Evolutionary conservation across 768 basidiomycete genomes (phyloP), one percentile per base, ranked within the genome.

Genomic region (Lentinus brumalis): DNA sequence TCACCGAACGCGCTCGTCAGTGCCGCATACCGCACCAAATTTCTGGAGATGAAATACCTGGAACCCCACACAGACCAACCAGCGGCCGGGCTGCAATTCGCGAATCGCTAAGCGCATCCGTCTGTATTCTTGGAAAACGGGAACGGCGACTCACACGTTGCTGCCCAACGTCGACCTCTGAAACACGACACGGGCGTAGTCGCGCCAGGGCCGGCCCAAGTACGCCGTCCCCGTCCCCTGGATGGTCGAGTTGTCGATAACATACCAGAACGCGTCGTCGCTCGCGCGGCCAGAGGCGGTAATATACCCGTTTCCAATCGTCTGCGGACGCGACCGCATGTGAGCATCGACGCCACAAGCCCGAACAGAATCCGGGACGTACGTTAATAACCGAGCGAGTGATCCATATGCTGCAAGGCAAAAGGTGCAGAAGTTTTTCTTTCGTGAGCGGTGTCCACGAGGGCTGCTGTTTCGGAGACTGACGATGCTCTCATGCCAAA

Each of bases 101-200:
- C 18, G 15, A 21, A 39, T 31, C 9, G n/a, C 39, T 11, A 14
- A 18, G n/a, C 46, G 26, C 42, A 50, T 21, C 9, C 18, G 45
- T 31, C 8, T 51, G 38, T 30, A 11, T 11, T 21, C 11, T 30
- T 18, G 46, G 42, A 45, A 45, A 18, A 31, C 49, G n/a, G 45
- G 39, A 42, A 15, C 32, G 44, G 46, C 46, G 26, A 65, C 63
- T 41, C 57, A 68, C 63, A 70, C 63, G 54, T 65, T 64, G 51
- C 46, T 55, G 35, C 61, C 53, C 26, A 72, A 59, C 18, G 15
- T 40, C 18, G 63, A 60, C 18, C 69, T 70, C 57, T 73, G 71
- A 63, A 73, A 73, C 40, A 72, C 65, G 47, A 73, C 72, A 16
- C 72, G 59, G 26, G 69, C 67, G 50, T 59, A 64, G 55, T 67